phyloP scores from a whole-genome alignment of 1,139 yeast species.

The Scheffersomyces segobiensis region DNA sequence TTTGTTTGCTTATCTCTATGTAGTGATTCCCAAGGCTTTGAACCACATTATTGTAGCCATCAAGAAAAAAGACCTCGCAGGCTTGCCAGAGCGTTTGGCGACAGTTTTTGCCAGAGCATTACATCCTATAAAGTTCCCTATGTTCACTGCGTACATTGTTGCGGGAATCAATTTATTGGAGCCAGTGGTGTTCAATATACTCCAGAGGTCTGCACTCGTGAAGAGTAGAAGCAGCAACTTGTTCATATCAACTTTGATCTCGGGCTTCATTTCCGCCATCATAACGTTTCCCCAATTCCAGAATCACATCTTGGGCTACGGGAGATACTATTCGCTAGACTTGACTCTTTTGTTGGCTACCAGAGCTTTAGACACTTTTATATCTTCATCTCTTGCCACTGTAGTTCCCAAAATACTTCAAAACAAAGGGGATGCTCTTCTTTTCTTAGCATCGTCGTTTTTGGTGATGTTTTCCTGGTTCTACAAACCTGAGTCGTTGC shows the following conservation, averaged over 20 bases:
- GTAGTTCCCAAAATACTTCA: conserved; percentile 15
- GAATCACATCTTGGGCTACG: conserved; percentile 28
- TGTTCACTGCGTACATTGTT: conserved; percentile 31
- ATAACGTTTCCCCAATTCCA: conserved; percentile 31
- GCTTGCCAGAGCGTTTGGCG: not conserved
- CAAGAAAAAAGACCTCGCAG: conserved; percentile 10
- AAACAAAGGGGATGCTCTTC: conserved; percentile 27
- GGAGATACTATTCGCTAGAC: conserved; percentile 33
- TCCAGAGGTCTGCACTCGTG: conserved; percentile 11
- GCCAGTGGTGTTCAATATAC: conserved; percentile 23
- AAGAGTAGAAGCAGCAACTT: conserved; percentile 19
- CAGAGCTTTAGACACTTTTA: conserved; percentile 37
- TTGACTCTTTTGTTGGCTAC: conserved; percentile 36
- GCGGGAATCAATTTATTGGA: conserved; percentile 31
- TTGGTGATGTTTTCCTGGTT: conserved; percentile 41
- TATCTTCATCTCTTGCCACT: conserved; percentile 24
- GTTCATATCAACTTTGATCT: conserved; percentile 30
- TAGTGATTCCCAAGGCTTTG: conserved; percentile 32
- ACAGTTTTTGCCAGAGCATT: conserved; percentile 15
- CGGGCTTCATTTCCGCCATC: conserved; percentile 30
- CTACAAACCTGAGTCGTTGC: conserved; percentile 28
- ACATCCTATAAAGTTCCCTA: conserved; percentile 31
- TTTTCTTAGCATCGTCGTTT: conserved; percentile 30
- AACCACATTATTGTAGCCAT: conserved; percentile 17
- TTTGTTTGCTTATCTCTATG: conserved; percentile 36